Base-by-base conservation (phyloP, 2,329 filamentous ascomycete species). In the Rachicladosporium sp. region DNA sequence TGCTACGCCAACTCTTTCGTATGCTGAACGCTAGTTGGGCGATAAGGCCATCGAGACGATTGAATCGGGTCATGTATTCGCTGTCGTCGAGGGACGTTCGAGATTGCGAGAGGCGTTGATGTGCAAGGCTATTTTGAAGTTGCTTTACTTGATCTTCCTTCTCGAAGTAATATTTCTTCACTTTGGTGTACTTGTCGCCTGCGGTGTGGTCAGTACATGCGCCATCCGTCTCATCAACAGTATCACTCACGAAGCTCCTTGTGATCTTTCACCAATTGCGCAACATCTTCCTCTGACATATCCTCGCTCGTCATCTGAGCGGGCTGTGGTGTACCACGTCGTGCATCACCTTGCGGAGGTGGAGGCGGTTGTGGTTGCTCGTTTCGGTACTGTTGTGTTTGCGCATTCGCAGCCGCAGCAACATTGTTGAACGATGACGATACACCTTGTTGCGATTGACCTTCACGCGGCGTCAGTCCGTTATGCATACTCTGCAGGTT, bases 111-210 rank as follows among this genome's bases (percentile, higher is more conserved):
- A 98, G 80, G 43, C 89, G 81, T 63, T 96, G 91, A 61, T 94
- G 91, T 43, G 91, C 91, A 38, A 98, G 76, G n/a, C 87, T 91
- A 60, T 98, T 96, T 60, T 98, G 91, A 11, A 98, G 72, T 53
- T 91, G 82, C 60, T 95, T 89, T 15, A 96, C 83, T 61, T 95
- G 88, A 11, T 78, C 73, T 49, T 80, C 82, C 52, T 93, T 81
- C 48, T 96, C 91, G 60, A 96, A 96, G 23, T 95, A 98, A 53
- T 95, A 83, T 41, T 87, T 80, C 68, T 98, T 98, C 42, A 98
- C 89, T 58, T 95, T 94, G 60, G 93, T 93, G 61, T 98, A 98
- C 66, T 98, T 98, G 50, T 77, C 78, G 55, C 91, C 88, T 94
- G 38, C 43, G 43, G n/a, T 21, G 23, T 31, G 15, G 42, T 53